These are phyloP conservation scores for Purshia tridentata DNA, from an alignment of 306 rosid species.

Conservation along the genomic window DNA sequence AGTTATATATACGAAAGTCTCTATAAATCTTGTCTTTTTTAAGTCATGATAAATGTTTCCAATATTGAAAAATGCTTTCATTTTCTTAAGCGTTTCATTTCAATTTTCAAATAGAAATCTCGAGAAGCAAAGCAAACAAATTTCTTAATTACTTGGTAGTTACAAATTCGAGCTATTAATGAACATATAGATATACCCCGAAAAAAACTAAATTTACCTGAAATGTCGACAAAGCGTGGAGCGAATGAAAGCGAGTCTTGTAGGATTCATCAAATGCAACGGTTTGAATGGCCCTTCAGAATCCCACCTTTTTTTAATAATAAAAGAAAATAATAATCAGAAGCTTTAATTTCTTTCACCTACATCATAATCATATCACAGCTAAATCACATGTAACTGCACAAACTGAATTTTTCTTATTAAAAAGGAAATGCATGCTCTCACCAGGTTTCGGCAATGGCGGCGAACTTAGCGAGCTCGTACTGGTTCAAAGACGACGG, in stretches of 20 bases:
- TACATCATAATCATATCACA: neutral
- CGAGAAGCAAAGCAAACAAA: neutral
- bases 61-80: neutral
- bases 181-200: neutral
- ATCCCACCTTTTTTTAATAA: constrained; percentile 69
- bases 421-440: neutral
- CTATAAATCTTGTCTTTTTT: neutral
- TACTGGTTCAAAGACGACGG: constrained; percentile 58
- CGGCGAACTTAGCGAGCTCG: constrained; percentile 73
- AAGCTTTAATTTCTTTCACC: neutral
- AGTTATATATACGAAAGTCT: neutral
- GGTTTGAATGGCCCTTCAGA: constrained; percentile 92
- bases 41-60: neutral
- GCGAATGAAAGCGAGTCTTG: constrained; percentile 79
- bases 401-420: neutral
- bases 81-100: neutral
- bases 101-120: neutral
- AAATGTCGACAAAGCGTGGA: constrained; percentile 85
- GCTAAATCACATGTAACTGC: constrained; percentile 1
- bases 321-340: neutral
- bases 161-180: neutral
- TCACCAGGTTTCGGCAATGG: constrained; percentile 76
- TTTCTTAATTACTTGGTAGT: neutral
- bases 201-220: constrained; percentile 37
- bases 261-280: constrained; percentile 86